These are phyloP conservation scores for Suillus paluster DNA, from an alignment of 768 basidiomycete genomes.

Conservation along the genomic window DNA sequence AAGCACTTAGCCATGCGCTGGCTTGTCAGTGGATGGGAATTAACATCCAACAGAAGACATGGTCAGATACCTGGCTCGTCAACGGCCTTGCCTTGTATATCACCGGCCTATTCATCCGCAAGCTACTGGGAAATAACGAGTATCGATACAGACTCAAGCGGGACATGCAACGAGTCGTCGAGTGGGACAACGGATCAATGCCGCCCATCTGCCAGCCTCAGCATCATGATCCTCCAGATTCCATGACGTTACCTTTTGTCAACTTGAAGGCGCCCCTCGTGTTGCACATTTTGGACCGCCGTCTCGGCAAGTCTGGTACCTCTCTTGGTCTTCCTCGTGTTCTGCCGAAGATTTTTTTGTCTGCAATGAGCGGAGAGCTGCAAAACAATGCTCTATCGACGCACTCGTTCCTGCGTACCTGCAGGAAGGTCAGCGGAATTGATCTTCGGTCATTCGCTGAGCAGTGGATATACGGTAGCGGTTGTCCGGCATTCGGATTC, in stretches of 20 bases:
- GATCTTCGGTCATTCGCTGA: slow-evolving; percentile 93
- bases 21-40: slow-evolving; percentile 97
- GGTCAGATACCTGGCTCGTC: slow-evolving; percentile 97
- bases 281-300: slow-evolving; percentile 92
- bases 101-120: slow-evolving; percentile 83
- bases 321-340: slow-evolving; percentile 93
- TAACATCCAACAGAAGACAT: slow-evolving; percentile 91
- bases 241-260: slow-evolving; percentile 80
- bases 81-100: slow-evolving; percentile 93
- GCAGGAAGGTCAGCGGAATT: slow-evolving; percentile 91
- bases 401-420: slow-evolving; percentile 86
- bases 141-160: slow-evolving; percentile 94
- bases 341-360: slow-evolving; percentile 92
- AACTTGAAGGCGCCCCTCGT: slow-evolving; percentile 97
- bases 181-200: slow-evolving; percentile 86
- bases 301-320: slow-evolving; percentile 93
- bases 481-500: slow-evolving; percentile 91
- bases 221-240: slow-evolving; percentile 81
- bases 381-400: slow-evolving; percentile 86
- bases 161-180: slow-evolving; percentile 92
- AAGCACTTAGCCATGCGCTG: slow-evolving; percentile 83
- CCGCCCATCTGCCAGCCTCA: slow-evolving; percentile 94
- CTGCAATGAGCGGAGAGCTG: slow-evolving; percentile 91
- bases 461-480: slow-evolving; percentile 98
- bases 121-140: slow-evolving; percentile 94